Base-by-base conservation (phyloP, 2,329 filamentous ascomycete genomes). In the Colletotrichum salicis region DNA sequence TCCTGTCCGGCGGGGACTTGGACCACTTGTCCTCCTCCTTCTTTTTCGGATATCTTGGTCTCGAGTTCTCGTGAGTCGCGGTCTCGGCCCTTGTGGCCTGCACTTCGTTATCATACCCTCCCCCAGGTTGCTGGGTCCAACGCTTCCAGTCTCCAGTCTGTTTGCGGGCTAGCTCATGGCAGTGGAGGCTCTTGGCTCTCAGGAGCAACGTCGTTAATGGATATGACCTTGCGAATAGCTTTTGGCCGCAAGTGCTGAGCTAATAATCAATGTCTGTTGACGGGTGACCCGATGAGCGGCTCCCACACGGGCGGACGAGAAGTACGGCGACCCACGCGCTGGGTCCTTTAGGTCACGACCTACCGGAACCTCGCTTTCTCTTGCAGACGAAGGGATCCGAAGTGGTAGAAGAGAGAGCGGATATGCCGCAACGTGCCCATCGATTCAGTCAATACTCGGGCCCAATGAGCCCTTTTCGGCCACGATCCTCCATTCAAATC, bases 11-110 rank as follows among this genome's bases (percentile, higher is more conserved):
- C 31, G 31, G 24, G 51, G 33, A 19, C 19, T 11, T 22, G 11
- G 31, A 8, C 59, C 59, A 11, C 41, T 10, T 8, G n/a, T 48
- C 15, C 33, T 29, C 22, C 54, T 37, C 48, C 6, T 56, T 31
- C 19, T 45, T 33, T 13, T 37, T 37, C n/a, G 35, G 19, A 74
- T 65, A 71, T 77, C 67, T 73, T 77, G 59, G 68, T 69, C 41
- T 57, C 15, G 45, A 56, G 55, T 48, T 19, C 41, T 48, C 41
- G 37, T 41, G 15, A 41, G 37, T 41, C 6, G 41, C 41, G 41
- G 41, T n/a, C 29, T 15, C 37, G 27, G 59, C 45, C 64, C 58
- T 64, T 37, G 64, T 35, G 69, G 64, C 65, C 65, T 69, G 69
- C 12, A 31, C 33, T 48, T 48, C 52, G 22, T 37, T 48, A 63